Base-by-base conservation (phyloP, 2,329 filamentous ascomycete genomes). In the Alternaria atra region DNA sequence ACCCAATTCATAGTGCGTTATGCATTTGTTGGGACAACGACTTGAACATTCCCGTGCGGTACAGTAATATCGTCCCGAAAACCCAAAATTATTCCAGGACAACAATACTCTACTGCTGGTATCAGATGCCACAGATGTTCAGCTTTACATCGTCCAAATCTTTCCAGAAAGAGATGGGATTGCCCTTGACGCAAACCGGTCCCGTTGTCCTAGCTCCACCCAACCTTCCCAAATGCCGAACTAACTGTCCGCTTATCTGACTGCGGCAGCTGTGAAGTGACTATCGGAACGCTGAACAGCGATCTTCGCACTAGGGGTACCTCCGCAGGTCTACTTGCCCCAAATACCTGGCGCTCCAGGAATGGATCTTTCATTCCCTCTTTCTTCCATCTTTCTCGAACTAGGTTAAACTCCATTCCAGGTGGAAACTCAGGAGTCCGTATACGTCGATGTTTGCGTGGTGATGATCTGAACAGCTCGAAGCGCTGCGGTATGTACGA, bases 391-490 rank as follows among this genome's bases (percentile, higher is more conserved):
- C 37, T 39, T 25, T 32, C 29, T 15, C 34, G 42, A 4, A 59
- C 51, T 9, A 12, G 32, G n/a, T 59, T 37, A 32, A 55, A 40
- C 6, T 59, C 34, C 51, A 59, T 55, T 15, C 56, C 51, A 2
- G 51, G 56, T 2, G 51, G 51, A 6, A 39, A 48, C 30, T 48
- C 43, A 9, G 35, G 35, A 12, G 51, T 48, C 6, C 6, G 17
- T 35, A 13, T 20, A 12, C 17, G 39, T 10, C 10, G n/a, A 20
- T 30, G 35, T 43, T 29, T 52, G 23, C 35, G 35, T 27, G 46
- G 46, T 3, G 46, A 15, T 17, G 46, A 35, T 6, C 17, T 48
- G 4, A 35, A 48, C 8, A 15, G 2, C 2, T 35, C 30, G 13
- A 6, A 17, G 46, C 6, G 17, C 7, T 35, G 30, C 13, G 7